Base-by-base conservation (phyloP, 768 basidiomycete genomes). In the Russula brevipes region DNA sequence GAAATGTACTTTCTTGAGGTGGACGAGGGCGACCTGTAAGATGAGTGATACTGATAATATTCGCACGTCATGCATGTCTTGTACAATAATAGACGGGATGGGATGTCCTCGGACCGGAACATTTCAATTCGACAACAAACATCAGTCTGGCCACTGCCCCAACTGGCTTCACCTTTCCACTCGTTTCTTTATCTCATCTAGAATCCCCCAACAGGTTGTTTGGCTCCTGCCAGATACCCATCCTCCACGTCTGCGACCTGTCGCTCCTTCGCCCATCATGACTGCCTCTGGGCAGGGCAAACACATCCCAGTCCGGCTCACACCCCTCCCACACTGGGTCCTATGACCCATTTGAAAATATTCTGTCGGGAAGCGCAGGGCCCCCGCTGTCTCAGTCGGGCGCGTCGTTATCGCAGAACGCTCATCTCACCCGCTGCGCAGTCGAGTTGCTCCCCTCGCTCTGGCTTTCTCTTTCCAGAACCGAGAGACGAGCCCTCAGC, bases 301-400 rank as follows among this genome's bases (percentile, higher is more conserved):
- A 3, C 19, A 41, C 54, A 33, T 11, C 47, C 63, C 75, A 74
- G 60, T 80, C 57, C 24, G 11, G 30, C 51, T 16, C 42, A 19
- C 19, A 6, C 33, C 11, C 56, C 12, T 35, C 57, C 42, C 36
- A 1, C 19, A 16, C 19, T 16, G 12, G 2, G 3, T 11, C 38
- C 24, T 35, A 35, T 50, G 39, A 35, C 36, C 31, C 4, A 1
- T 60, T 46, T 30, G 52, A 55, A 49, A 17, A 36, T 38, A 31
- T 30, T 10, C 24, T 54, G 45, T 63, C 56, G 3, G 14, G n/a
- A 17, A 16, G 17, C 5, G 24, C 52, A 12, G 19, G 58, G 14
- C 31, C 31, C 36, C 49, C 44, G n/a, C 66, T 14, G 67, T 68
- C 54, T 61, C 70, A 19, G 56, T 70, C 66, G 60, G 69, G 59